Base-by-base conservation (phyloP, 139 green algal species). In the Pycnococcus provasolii region DNA sequence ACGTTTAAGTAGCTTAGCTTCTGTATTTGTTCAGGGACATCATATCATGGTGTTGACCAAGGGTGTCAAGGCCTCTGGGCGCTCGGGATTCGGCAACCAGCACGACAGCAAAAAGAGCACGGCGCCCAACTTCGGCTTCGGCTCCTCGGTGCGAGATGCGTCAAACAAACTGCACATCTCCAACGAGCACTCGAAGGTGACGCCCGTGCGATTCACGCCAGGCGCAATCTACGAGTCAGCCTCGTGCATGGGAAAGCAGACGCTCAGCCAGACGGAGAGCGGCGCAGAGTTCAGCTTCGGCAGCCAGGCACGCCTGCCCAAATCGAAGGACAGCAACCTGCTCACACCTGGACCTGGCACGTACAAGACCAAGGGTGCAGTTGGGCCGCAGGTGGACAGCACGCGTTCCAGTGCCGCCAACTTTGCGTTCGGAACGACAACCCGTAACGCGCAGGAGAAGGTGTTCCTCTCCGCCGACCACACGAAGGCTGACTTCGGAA, bases 401-500 rank as follows among this genome's bases (percentile, higher is more conserved):
- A 55, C 50, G 11, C 11, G 13, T 11, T 13, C 11, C 11, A 55
- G 11, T 13, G 11, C 50, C 11, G 50, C 41, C 6, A 52, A 67
- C n/a, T 52, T 55, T 37, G 44, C 42, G 6, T 67, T 67, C 60
- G 60, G 60, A 44, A 67, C 37, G 37, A 37, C 41, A 55, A 67
- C 60, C 6, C 44, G 60, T n/a, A 47, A 52, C 42, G 43, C 43
- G 41, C 45, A 67, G 60, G 60, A 44, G 6, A 67, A 67, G 60
- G 41, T 67, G 11, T 67, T 67, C 60, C 44, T 47, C 8, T 67
- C 60, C 5, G 60, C 41, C 6, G 60, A 67, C 41, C 60, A 67
- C 43, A 40, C 44, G 60, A 67, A 67, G 60, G 41, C 60, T n/a
- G n/a, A 67, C 41, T 67, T 58, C 60, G 60, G 60, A 62, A 55